phyloP scores from a whole-genome alignment of 1,139 yeast genomes.

The Yamadazyma dendronema region DNA sequence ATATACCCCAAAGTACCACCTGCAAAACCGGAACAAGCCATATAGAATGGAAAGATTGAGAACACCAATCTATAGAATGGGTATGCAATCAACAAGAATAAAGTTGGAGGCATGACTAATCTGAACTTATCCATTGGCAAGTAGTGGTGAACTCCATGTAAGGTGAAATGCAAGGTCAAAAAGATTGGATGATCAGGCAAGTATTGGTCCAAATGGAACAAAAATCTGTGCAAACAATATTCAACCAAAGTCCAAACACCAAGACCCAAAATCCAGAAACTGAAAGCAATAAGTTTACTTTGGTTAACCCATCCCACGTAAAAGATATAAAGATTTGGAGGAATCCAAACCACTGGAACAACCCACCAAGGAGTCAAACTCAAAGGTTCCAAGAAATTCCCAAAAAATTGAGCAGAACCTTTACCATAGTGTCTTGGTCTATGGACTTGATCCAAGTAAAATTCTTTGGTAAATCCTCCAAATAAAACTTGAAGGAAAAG shows the following conservation, averaged over 20 bases:
- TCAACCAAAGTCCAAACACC: slow-evolving; percentile 92
- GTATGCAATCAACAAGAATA: slow-evolving; percentile 51
- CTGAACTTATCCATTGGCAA: slow-evolving; percentile 94
- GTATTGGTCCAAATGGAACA: slow-evolving; percentile 86
- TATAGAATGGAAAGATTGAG: slow-evolving; percentile 39
- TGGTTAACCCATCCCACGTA: slow-evolving; percentile 41
- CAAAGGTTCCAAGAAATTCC: slow-evolving; percentile 47
- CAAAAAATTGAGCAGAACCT: slow-evolving; percentile 81
- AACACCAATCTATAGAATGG: slow-evolving; percentile 45
- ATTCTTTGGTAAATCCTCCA: slow-evolving; percentile 76
- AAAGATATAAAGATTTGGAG: slow-evolving; percentile 59
- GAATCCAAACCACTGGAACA: slow-evolving; percentile 87
- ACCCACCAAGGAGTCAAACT: slow-evolving; percentile 60
- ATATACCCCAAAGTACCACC: slow-evolving; percentile 96
- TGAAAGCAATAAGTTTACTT: slow-evolving; percentile 32
- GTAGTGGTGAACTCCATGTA: slow-evolving; percentile 96
- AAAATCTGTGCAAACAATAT: slow-evolving; percentile 81
- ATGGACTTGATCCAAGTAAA: slow-evolving; percentile 93
- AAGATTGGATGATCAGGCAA: slow-evolving; percentile 79
- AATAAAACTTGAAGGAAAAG: slow-evolving; percentile 74
- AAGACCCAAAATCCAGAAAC: slow-evolving; percentile 60
- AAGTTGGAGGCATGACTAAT: slow-evolving; percentile 93
- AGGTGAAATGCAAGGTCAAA: slow-evolving; percentile 78
- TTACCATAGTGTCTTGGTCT: slow-evolving; percentile 84
- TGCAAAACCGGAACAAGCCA: slow-evolving; percentile 65